phyloP scores from a whole-genome alignment of 257 asterid genomes.

The Nemophila menziesii region DNA sequence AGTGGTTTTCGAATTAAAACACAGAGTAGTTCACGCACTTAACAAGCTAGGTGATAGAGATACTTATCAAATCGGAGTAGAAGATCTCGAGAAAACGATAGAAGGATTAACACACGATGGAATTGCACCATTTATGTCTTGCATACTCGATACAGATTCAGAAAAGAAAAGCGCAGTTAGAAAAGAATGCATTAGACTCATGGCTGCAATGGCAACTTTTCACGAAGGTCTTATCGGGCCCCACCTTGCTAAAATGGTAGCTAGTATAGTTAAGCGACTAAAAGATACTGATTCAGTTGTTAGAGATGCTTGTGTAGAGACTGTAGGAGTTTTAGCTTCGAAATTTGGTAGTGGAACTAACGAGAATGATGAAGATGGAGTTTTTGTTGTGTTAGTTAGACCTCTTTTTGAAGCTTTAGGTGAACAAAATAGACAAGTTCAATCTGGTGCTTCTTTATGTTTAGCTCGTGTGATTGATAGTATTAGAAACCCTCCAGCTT shows the following conservation, averaged over 20 bases:
- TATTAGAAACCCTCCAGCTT: slow-evolving; percentile 62
- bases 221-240: slow-evolving; percentile 50
- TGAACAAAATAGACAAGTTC: slow-evolving; percentile 81
- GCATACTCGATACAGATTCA: slow-evolving; percentile 71
- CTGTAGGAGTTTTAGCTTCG: slow-evolving; percentile 69
- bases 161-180: slow-evolving; percentile 79
- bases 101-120: slow-evolving; percentile 65
- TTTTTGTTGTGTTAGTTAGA: slow-evolving; percentile 64
- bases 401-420: slow-evolving; percentile 93
- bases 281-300: slow-evolving; percentile 86
- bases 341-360: slow-evolving; percentile 33
- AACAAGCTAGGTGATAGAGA: slow-evolving; percentile 90
- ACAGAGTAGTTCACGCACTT: slow-evolving; percentile 60
- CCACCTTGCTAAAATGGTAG: slow-evolving; percentile 64
- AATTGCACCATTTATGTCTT: slow-evolving; percentile 58
- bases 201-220: slow-evolving; percentile 57
- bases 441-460: slow-evolving; percentile 78
- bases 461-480: slow-evolving; percentile 73
- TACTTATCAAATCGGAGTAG: slow-evolving; percentile 72
- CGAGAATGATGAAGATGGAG: slow-evolving; percentile 46
- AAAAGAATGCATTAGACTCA: slow-evolving; percentile 76
- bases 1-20: slow-evolving; percentile 69
- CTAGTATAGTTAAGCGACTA: slow-evolving; percentile 76
- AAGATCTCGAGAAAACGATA: slow-evolving; percentile 65
- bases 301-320: slow-evolving; percentile 72